Conservation (phyloP, 176 grass and related monocot genomes). For the Eleusine indica region DNA sequence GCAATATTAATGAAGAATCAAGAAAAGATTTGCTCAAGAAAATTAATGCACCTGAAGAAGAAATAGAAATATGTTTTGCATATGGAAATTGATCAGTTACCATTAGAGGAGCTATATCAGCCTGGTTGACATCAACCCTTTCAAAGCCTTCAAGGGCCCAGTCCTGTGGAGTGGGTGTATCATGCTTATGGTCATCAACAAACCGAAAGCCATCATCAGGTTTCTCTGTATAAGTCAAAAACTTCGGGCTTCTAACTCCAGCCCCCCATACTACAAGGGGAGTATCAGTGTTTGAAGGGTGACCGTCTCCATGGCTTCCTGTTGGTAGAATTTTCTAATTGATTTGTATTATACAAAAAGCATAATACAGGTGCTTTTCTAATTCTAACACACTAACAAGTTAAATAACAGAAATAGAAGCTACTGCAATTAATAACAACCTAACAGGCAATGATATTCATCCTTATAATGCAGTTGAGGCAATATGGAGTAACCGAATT, state of each 20-base stretch:
- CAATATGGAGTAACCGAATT: conserved; percentile 21
- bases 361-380: neutral
- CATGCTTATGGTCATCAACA: conserved; percentile 95
- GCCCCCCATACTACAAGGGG: conserved; percentile 95
- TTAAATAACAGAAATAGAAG: conserved; percentile 28
- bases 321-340: conserved; percentile 38
- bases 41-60: conserved; percentile 34
- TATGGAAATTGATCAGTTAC: conserved; percentile 51
- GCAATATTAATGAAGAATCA: conserved; percentile 39
- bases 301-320: conserved; percentile 98
- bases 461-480: conserved; percentile 11
- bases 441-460: conserved; percentile 19
- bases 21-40: conserved; percentile 32
- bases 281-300: conserved; percentile 92
- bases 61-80: conserved; percentile 36
- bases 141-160: conserved; percentile 88
- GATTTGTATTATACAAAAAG: conserved; percentile 27
- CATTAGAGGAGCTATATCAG: conserved; percentile 95
- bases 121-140: conserved; percentile 96
- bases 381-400: neutral
- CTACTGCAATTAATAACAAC: conserved; percentile 24
- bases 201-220: conserved; percentile 87
- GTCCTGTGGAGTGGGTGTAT: conserved; percentile 68
- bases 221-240: conserved; percentile 56
- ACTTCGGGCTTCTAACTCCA: conserved; percentile 77